A percentile compares a stretch with the other conserved stretches of the same genome.
Conservation (phyloP, 2,329 filamentous ascomycete species). For the Talaromyces sp. region DNA sequence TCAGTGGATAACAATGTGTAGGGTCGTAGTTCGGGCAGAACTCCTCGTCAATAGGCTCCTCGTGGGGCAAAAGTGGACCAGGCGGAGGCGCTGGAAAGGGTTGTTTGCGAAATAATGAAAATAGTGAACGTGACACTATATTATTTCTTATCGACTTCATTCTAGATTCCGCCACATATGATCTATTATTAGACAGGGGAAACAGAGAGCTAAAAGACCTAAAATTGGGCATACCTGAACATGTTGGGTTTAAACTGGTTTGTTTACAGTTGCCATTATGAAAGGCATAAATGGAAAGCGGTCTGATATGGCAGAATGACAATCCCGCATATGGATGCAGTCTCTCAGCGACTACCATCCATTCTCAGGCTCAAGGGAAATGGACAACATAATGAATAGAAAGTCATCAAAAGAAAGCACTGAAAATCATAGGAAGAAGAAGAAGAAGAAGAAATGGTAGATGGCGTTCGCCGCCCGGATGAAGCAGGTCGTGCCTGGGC, state of each 20-base stretch:
- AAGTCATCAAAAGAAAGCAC: no score
- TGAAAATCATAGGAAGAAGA: no score
- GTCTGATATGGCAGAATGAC: no score
- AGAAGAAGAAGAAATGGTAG: no score
- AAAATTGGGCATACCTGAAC: not conserved
- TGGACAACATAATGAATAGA: no score
- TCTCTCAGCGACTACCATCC: no score
- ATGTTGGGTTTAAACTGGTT: not conserved
- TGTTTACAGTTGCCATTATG: not conserved
- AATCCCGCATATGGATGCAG: no score
- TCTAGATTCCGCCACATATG: constrained; percentile 8
- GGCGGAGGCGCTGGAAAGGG: constrained; percentile 22
- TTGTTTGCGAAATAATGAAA: constrained; percentile 23
- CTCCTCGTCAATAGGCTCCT: constrained; percentile 7
- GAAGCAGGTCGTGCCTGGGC: no score
- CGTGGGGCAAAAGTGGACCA: constrained; percentile 19
- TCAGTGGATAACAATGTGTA: constrained; percentile 21
- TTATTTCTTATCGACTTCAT: constrained; percentile 20
- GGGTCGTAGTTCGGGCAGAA: constrained; percentile 2
- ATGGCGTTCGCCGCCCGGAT: no score
- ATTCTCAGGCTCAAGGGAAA: no score
- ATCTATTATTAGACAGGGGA: not conserved
- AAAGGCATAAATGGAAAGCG: no score
- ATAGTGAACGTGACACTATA: constrained; percentile 16
- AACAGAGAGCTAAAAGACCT: not conserved